Base-by-base conservation (phyloP, 108 stramenopile genomes). In the Stephanodiscus triporus region DNA sequence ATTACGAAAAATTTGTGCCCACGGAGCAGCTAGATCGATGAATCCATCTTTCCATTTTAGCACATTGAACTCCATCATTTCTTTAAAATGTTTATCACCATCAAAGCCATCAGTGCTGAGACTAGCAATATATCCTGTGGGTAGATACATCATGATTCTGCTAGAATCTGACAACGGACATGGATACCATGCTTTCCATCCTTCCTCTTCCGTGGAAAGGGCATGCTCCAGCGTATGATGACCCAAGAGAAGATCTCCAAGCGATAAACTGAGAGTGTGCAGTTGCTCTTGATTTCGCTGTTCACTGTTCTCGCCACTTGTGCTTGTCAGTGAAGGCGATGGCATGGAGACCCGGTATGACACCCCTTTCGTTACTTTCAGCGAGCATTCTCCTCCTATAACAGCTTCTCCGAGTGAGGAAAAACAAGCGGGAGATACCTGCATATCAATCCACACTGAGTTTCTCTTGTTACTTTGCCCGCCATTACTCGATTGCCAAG, bases 121-220 rank as follows among this genome's bases (percentile, higher is more conserved):
- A 13, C 17, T 45, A 48, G 57, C 55, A 58, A 61, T n/a, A 20
- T 64, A 68, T 32, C 65, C 65, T 34, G 23, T 58, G 37, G 79
- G 79, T 13, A 69, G 24, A 37, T 63, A 50, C 57, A 80, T 40
- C 29, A 60, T 23, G 27, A 80, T 38, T 58, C 43, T 68, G 58
- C 79, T 80, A 36, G 79, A 80, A 64, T 80, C 72, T n/a, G 79
- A 80, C 38, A 80, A 47, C 47, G 72, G 72, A 27, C 79, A 80
- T 14, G 79, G 79, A 57, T 80, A 65, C 79, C 79, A 80, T 56
- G 72, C 79, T 53, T 68, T 80, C 72, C 60, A 63, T 40, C 60
- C 72, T 40, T 78, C 61, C 6, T 57, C 40, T 29, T 80, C 50
- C 32, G 40, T 19, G 16, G 75, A 42, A 20, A 61, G 50, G 20